These are phyloP conservation scores for Alternaria viburni DNA, from an alignment of 2,329 filamentous ascomycete genomes.

Conservation along the genomic window DNA sequence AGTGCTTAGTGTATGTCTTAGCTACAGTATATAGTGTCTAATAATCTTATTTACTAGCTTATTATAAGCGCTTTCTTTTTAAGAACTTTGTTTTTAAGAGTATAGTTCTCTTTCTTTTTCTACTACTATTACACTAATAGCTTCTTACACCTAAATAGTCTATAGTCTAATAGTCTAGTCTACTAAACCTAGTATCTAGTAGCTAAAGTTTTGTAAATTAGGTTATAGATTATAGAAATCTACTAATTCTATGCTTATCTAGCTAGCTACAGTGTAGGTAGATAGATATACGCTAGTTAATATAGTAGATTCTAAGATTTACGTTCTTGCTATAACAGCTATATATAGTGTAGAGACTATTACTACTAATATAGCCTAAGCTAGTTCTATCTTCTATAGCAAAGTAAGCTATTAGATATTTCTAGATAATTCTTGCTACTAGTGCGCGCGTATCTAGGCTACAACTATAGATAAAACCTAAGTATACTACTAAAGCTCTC, in stretches of 20 bases:
- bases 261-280: slow-evolving; percentile 10
- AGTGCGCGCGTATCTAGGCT: slow-evolving; percentile 11
- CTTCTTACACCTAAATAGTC: neutral
- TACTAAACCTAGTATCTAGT: slow-evolving; percentile 17
- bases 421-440: slow-evolving; percentile 13
- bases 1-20: too few relatives aligned
- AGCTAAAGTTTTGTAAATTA: slow-evolving; percentile 11
- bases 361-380: neutral
- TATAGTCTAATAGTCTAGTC: slow-evolving; percentile 7
- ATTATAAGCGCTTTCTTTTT: too few relatives aligned
- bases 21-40: too few relatives aligned
- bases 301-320: slow-evolving; percentile 6
- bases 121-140: slow-evolving; percentile 3
- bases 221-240: slow-evolving; percentile 16
- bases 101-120: slow-evolving; percentile 14
- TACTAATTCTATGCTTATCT: slow-evolving; percentile 13
- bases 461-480: slow-evolving; percentile 11
- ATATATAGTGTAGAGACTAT: slow-evolving; percentile 8
- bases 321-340: slow-evolving; percentile 11
- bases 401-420: slow-evolving; percentile 15
- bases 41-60: too few relatives aligned
- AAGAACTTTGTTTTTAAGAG: neutral
- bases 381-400: slow-evolving; percentile 9
- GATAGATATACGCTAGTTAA: slow-evolving; percentile 10
- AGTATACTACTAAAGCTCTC: neutral